A percentile compares a stretch with the other conserved stretches of the same genome.
These are phyloP conservation scores for Ganoderma meredithae DNA, from an alignment of 1,284 basidiomycete species.

Conservation along the genomic window DNA sequence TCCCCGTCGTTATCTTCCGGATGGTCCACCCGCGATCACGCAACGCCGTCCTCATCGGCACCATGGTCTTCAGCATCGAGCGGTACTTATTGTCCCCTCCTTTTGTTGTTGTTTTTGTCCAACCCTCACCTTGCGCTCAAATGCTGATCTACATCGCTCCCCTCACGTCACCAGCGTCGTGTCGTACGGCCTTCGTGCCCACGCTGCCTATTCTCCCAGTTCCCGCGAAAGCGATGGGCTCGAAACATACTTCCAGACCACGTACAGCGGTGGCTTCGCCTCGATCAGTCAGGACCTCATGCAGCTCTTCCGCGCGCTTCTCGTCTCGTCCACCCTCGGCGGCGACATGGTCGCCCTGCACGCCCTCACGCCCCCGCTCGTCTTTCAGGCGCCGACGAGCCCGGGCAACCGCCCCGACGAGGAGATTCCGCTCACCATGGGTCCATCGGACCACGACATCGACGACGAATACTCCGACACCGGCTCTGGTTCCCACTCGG, in stretches of 20 bases:
- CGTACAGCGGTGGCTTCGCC: constrained; percentile 42
- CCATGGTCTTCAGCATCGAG: constrained; percentile 27
- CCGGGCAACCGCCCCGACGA: neutral
- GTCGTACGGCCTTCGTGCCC: constrained; percentile 42
- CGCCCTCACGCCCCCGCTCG: constrained; percentile 7
- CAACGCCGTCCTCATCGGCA: constrained; percentile 27
- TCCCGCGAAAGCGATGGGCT: constrained; percentile 35
- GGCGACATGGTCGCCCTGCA: constrained; percentile 12
- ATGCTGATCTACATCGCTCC: neutral
- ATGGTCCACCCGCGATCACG: constrained; percentile 24
- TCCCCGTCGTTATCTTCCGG: constrained; percentile 30
- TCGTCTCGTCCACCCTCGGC: constrained; percentile 40
- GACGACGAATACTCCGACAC: too few relatives aligned
- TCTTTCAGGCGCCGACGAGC: neutral
- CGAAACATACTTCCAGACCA: constrained; percentile 43
- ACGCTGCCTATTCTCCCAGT: constrained; percentile 35
- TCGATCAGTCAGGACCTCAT: constrained; percentile 38
- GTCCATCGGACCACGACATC: neutral
- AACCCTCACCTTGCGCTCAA: neutral
- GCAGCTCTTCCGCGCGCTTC: constrained; percentile 38
- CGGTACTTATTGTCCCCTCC: constrained; percentile 23
- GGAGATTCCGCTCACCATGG: neutral
- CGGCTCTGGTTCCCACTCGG: too few relatives aligned
- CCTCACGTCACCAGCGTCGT: constrained; percentile 26
- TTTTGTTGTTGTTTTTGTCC: too few relatives aligned